Base-by-base conservation (phyloP, 225 moss, liverwort and hornwort species). In the Physcomitrellopsis africana region DNA sequence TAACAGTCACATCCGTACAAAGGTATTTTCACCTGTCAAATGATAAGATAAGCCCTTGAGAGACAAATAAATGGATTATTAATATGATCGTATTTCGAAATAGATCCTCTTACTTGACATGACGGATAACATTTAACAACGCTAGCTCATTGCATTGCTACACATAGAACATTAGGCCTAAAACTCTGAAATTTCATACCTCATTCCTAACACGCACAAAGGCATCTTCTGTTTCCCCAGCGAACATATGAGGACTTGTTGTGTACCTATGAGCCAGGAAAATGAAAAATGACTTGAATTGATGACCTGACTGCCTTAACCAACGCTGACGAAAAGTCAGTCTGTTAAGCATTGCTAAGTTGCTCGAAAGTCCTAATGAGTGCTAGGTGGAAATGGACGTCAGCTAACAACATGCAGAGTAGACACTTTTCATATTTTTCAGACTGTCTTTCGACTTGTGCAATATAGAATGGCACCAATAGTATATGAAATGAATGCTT, bases 1-100 rank as follows among this genome's bases (percentile, higher is more conserved):
- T 99, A 99, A 68, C 97, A 99, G 76, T 99, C 97, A 56, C 97
- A 99, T 24, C 97, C 97, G 67, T 99, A 99, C 23, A 97, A 79
- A 8, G 97, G 93, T 56, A 82, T 78, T 82, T 94, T 94, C 76
- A 99, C 97, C 96, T 97, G 85, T 65, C 77, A 43, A 26, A 78
- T 27, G 71, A 59, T 32, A 69, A 12, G 74, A 8, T 57, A 62
- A 49, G 51, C 46, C 49, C 16, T 57, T 19, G 63, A 69, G 46
- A 22, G 13, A 66, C 45, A 75, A 18, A 12, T 8, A 19, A 11
- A 63, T 4, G 26, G 15, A 2, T 37, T 26, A 58, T 24, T 29
- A 49, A 18, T 37, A 37, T 49, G 44, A 32, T 11, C 46, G 20
- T 22, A 52, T 53, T 11, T 41, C 20, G 49, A 54, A 51, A 47